Evolutionary conservation across 2,329 filamentous ascomycete species (phyloP), one percentile per base, ranked within the genome.

Genomic region (Clarireedia homoeocarpa): DNA sequence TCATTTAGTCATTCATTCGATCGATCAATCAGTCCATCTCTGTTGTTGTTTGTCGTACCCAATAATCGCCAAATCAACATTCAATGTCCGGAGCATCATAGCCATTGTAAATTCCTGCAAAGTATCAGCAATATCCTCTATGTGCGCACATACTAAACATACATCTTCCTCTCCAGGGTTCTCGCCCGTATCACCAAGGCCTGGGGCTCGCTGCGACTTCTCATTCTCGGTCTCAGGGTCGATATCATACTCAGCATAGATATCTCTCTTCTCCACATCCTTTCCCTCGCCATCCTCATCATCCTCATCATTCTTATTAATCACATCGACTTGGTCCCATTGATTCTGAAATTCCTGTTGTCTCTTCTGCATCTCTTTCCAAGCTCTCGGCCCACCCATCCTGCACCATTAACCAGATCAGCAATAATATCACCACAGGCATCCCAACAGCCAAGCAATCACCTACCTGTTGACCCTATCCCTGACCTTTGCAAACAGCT

Each of bases 1-100:
- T 30, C 14, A 15, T 17, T 5, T n/a, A 34, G 10, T 27, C 10
- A 17, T 23, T 20, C 20, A 20, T 20, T 20, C 20, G 20, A 20
- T 20, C 30, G 39, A 26, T 78, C 69, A 81, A 58, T 75, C 75
- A 51, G 76, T 70, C 84, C 84, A 88, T 65, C 73, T 72, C 66
- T 85, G 79, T 53, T 71, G 68, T 12, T 73, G 68, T 57, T 75
- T 74, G 67, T 85, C 82, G 66, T 80, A 87, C 5, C 84, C 84
- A 61, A 88, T 84, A n/a, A 80, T 65, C 49, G 76, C 71, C 4
- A 81, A 69, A 55, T 86, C 82, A 56, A 88, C 79, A 63, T 85
- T 84, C 57, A 88, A 71, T 30, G 77, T 81, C 61, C 77, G 78
- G 15, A 88, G 74, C 84, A 88, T 87, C 77, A 81, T 82, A 48